A percentile compares a stretch with the other conserved stretches of the same genome.
Conservation (phyloP, 306 rosid species). For the Casuarina equisetifolia region DNA sequence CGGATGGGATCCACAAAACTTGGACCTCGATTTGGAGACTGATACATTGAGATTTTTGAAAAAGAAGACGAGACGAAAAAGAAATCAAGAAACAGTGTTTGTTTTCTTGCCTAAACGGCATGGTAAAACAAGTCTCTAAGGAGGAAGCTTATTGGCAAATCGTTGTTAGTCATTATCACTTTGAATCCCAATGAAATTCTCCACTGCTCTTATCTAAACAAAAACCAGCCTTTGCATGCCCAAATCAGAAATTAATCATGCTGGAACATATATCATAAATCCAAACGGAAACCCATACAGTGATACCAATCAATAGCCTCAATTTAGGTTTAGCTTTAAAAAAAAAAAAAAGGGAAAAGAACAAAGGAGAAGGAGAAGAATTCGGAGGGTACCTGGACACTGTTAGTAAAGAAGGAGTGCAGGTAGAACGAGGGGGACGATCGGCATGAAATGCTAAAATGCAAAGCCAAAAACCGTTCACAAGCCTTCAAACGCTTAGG, state of each 20-base stretch:
- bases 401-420: conserved; percentile 49
- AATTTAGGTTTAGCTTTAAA: conserved; percentile 5
- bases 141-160: no score
- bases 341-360: neutral
- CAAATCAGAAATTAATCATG: neutral
- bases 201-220: neutral
- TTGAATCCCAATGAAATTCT: neutral
- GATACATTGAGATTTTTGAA: no score
- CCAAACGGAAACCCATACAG: conserved; percentile 10
- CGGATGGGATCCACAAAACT: no score
- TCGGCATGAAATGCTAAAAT: conserved; percentile 56
- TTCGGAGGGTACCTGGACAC: conserved; percentile 43
- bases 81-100: no score
- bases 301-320: conserved; percentile 12
- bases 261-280: neutral
- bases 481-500: conserved; percentile 41
- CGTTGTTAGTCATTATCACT: no score
- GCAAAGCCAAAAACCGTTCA: conserved; percentile 71
- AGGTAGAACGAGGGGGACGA: conserved; percentile 37
- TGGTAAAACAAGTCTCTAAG: no score
- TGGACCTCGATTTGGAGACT: no score
- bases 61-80: no score
- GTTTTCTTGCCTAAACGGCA: no score
- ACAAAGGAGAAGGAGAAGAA: neutral
- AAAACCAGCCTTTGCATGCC: neutral